Base-by-base conservation (phyloP, 305 asterid species). In the Fraxinus velutina region DNA sequence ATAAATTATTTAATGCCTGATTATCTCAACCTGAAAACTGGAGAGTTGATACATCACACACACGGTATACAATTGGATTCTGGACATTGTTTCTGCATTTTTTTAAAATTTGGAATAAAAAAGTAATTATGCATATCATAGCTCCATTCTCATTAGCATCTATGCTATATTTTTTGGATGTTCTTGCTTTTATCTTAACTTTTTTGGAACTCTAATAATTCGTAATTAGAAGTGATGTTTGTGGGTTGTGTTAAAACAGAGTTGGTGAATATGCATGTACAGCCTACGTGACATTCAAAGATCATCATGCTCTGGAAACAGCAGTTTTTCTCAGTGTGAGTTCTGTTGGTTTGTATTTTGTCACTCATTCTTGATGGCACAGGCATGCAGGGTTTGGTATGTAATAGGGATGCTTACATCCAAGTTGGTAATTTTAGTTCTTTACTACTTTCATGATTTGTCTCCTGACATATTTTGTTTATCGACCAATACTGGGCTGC, bases 231-330 rank as follows among this genome's bases (percentile, higher is more conserved):
- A 60, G 17, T 80, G 72, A 60, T 74, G 78, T 78, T 78, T 75
- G 29, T 87, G 81, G 36, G 86, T 84, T 88, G 12, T 78, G 81
- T 7, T 73, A 77, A 85, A 83, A 62, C 92, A 96, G 99, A 88
- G 95, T 90, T 78, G 96, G 97, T 76, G 96, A 92, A 81, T 82
- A 88, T 87, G 97, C 97, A 79, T 80, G 92, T 84, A 90, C 96
- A 3, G 98, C 98, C 39, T 95, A 95, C 77, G 98, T 95, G 62
- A 50, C 62, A n/a, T 50, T 50, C 62, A 50, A 15, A 50, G 17
- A 50, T 50, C 62, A 13, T 50, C 62, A 50, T 50, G 62, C 62
- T 50, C 22, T 50, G 22, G 62, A 50, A 50, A 50, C 62, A 50
- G 62, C 62, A 50, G 62, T 50, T 15, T 50, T 50, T 17, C 62